Base-by-base conservation (phyloP, 1,284 basidiomycete genomes). In the Rhodotorula sp. region DNA sequence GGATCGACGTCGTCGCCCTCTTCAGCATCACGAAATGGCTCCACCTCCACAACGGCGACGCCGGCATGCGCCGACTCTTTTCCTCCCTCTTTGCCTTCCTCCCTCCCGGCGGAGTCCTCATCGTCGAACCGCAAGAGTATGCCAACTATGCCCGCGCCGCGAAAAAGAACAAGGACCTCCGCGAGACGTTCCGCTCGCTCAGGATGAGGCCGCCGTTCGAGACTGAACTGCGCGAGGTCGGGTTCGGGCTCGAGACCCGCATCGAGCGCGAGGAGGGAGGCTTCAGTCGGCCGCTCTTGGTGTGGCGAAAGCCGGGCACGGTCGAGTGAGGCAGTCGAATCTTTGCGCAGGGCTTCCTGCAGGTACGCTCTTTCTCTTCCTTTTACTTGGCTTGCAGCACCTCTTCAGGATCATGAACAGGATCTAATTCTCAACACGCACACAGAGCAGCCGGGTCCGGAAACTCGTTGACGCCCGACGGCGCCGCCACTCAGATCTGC, bases 11-110 rank as follows among this genome's bases (percentile, higher is more conserved):
- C 18, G 64, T 76, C 56, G 47, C 74, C 48, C 69, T 76, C n/a
- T 65, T 76, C 54, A 67, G 62, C n/a, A 68, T 77, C 39, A 77
- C 76, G 8, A 77, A 77, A 26, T 77, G 76, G 76, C 64, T 77
- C 3, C 76, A 77, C 49, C 67, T 77, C 12, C 71, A 75, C 26
- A 31, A 69, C 58, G 76, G 76, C 56, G 76, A 77, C 62, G 67
- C n/a, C 1, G 74, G 71, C 10, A 57, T 77, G 58, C 52, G 16
- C 6, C 49, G 48, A 3, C 64, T 77, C 21, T 77, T 77, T 51
- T 5, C 16, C 16, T 56, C 67, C 20, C 61, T 77, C 6, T 43
- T 64, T 51, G 23, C 23, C 6, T 56, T 67, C 31, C 51, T 76
- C 2, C 70, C 75, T 3, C 4, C 18, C 5, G 68, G 65, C 6